A percentile compares a stretch with the other conserved stretches of the same genome.
These are phyloP conservation scores for Venturiaceae sp. DNA, from an alignment of 2,329 filamentous ascomycete genomes.

Conservation along the genomic window DNA sequence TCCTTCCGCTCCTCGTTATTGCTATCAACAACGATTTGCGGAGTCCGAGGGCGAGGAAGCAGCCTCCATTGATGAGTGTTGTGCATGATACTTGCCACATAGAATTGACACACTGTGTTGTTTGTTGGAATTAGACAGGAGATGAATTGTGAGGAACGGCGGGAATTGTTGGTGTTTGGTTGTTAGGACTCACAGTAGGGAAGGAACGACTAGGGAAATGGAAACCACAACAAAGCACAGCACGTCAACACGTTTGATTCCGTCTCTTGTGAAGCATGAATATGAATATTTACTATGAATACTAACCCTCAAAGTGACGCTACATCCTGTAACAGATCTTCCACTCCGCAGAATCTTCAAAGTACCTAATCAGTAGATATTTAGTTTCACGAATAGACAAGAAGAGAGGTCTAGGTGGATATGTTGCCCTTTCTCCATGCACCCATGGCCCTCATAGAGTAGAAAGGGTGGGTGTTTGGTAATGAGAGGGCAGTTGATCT, in stretches of 20 bases:
- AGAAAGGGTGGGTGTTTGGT: constrained; percentile 53
- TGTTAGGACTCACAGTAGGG: no score
- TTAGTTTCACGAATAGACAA: not conserved
- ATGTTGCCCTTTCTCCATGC: constrained; percentile 57
- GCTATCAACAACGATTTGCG: not conserved
- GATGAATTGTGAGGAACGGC: not conserved
- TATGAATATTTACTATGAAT: no score
- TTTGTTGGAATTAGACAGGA: not conserved
- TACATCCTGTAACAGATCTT: no score
- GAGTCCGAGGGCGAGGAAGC: not conserved
- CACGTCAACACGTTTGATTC: no score
- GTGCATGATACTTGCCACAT: not conserved
- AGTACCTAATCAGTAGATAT: not conserved
- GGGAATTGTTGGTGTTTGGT: not conserved
- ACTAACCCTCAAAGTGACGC: no score
- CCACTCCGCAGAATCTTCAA: no score
- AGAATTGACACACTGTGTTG: not conserved
- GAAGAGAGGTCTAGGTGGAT: not conserved
- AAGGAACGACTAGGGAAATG: no score
- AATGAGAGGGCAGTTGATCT: constrained; percentile 49
- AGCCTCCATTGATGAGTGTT: not conserved
- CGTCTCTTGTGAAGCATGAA: no score
- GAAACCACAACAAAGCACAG: no score
- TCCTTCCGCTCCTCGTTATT: not conserved
- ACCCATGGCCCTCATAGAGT: constrained; percentile 42